These are phyloP conservation scores for Fusarium pseudonygamai DNA, from an alignment of 2,329 filamentous ascomycete species.

Conservation along the genomic window DNA sequence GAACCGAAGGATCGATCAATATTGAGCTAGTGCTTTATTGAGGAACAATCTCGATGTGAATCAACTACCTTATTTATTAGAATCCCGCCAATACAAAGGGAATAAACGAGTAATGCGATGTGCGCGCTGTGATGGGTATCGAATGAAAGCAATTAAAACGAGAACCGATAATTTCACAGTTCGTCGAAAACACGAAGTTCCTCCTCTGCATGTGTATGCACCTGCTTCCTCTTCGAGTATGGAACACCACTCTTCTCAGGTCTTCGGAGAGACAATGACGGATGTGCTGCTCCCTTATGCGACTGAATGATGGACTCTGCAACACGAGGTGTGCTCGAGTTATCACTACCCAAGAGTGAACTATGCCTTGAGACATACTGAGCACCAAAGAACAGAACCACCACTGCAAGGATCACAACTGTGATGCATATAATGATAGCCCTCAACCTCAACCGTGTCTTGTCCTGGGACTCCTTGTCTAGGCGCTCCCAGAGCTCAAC, in stretches of 20 bases:
- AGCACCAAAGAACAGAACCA: slow-evolving; percentile 53
- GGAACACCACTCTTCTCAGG: slow-evolving; percentile 37
- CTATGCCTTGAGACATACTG: slow-evolving; percentile 35
- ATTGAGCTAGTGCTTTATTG: neutral
- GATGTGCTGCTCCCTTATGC: slow-evolving; percentile 36
- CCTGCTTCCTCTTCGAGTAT: slow-evolving; percentile 42
- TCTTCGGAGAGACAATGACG: slow-evolving; percentile 28
- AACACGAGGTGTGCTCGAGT: slow-evolving; percentile 15
- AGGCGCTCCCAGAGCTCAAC: slow-evolving; percentile 75
- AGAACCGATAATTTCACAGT: slow-evolving; percentile 46
- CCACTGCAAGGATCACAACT: slow-evolving; percentile 57
- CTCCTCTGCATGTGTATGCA: slow-evolving; percentile 45
- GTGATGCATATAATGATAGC: slow-evolving; percentile 70
- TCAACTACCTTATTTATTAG: neutral
- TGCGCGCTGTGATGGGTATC: slow-evolving; percentile 21
- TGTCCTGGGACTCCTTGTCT: slow-evolving; percentile 75
- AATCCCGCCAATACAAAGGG: neutral
- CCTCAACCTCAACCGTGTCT: slow-evolving; percentile 69
- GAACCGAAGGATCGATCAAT: neutral
- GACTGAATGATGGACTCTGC: slow-evolving; percentile 39
- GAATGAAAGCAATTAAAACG: slow-evolving; percentile 2
- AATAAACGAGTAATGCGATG: neutral
- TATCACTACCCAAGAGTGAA: slow-evolving; percentile 10
- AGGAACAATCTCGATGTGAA: neutral
- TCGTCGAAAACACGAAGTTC: slow-evolving; percentile 58